phyloP scores from a whole-genome alignment of 345 rosid genomes.

The Lenwebbia sp. region DNA sequence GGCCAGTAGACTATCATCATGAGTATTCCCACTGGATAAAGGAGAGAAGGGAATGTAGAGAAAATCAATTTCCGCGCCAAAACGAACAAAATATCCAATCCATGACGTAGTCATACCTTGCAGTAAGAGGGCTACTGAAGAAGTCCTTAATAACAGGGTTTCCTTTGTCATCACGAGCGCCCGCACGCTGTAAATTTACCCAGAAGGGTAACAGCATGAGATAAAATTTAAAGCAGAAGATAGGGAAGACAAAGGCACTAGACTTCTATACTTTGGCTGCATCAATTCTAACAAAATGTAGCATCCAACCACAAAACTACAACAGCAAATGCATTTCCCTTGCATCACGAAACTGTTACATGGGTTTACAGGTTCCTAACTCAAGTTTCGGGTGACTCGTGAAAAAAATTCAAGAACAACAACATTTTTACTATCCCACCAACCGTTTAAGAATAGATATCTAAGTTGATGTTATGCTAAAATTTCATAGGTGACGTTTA shows the following conservation, averaged over 20 bases:
- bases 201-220: not conserved
- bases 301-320: not conserved
- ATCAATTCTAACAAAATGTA: not conserved
- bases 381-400: not conserved
- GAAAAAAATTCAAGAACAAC: not conserved
- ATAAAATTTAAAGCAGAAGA: not conserved
- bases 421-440: not conserved
- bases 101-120: constrained; percentile 40
- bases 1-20: constrained; percentile 68
- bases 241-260: not conserved
- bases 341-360: not conserved
- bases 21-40: constrained; percentile 58
- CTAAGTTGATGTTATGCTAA: not conserved
- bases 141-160: constrained; percentile 75
- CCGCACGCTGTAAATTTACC: constrained; percentile 48
- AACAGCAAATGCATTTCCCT: not conserved
- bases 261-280: not conserved
- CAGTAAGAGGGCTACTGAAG: constrained; percentile 83
- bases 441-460: not conserved
- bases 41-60: not conserved
- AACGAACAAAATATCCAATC: not conserved
- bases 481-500: not conserved
- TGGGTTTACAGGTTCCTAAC: not conserved
- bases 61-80: not conserved
- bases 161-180: constrained; percentile 75